Evolutionary conservation across 2,329 filamentous ascomycete genomes (phyloP).

Genomic region (Lecanicillium sp.): DNA sequence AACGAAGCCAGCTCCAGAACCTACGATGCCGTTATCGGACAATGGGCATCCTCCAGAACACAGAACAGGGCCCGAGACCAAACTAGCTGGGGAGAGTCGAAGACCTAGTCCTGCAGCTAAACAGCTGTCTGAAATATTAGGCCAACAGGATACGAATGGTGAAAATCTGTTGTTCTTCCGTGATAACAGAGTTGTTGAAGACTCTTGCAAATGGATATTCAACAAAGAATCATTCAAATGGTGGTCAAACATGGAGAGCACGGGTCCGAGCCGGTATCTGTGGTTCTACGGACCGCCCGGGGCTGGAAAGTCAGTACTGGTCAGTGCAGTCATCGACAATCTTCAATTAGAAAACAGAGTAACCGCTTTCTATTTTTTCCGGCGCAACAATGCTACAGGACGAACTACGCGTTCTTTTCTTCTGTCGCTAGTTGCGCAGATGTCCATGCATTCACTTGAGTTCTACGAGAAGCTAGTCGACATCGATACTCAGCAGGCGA

Average conservation of each 20-base stretch:
- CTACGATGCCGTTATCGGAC: not conserved
- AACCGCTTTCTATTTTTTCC: not conserved
- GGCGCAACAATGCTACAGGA: not conserved
- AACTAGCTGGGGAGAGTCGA: no score
- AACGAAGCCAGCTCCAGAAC: not conserved
- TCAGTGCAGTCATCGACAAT: conserved; percentile 1
- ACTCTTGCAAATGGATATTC: not conserved
- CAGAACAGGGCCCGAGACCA: not conserved
- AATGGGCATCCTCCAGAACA: not conserved
- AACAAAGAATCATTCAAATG: not conserved
- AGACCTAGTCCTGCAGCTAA: not conserved
- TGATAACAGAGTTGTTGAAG: not conserved
- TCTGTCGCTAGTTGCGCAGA: not conserved
- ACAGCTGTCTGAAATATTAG: not conserved
- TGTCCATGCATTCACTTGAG: not conserved
- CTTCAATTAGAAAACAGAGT: not conserved
- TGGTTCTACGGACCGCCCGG: conserved; percentile 1
- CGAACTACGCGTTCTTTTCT: not conserved
- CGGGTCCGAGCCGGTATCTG: not conserved
- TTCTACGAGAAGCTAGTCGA: conserved; percentile 1
- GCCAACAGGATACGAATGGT: not conserved
- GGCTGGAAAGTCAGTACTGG: conserved; percentile 1
- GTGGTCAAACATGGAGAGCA: not conserved
- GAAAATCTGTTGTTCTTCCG: conserved; percentile 1
- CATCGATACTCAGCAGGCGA: not conserved